phyloP scores from a whole-genome alignment of 306 rosid genomes.

The Pyrus pyrifolia region DNA sequence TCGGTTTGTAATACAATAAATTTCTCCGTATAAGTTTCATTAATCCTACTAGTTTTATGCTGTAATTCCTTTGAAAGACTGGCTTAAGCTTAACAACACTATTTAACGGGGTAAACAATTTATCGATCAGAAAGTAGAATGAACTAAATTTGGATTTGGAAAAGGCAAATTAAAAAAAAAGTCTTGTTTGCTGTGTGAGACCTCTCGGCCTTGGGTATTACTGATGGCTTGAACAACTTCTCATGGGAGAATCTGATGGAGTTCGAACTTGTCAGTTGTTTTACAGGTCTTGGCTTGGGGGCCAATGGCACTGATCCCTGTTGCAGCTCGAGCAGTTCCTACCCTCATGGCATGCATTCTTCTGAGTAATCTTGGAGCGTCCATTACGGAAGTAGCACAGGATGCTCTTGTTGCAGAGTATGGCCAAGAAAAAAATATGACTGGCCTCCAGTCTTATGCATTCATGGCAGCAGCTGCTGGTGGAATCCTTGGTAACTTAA shows the following conservation, averaged over 20 bases:
- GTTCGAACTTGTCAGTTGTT: conserved; percentile 47
- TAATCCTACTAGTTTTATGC: not conserved
- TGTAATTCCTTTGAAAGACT: not conserved
- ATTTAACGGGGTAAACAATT: not conserved
- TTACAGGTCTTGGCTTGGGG: conserved; percentile 88
- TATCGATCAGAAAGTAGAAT: not conserved
- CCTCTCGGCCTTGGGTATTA: not conserved
- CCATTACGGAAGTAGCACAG: conserved; percentile 79
- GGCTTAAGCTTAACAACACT: not conserved
- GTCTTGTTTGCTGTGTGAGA: not conserved
- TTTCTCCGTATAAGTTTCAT: not conserved
- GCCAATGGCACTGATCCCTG: conserved; percentile 54
- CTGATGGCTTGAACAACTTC: not conserved
- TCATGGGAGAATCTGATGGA: conserved; percentile 13
- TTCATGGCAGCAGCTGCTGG: conserved; percentile 85
- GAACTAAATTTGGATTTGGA: not conserved
- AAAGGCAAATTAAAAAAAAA: not conserved
- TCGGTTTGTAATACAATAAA: not conserved
- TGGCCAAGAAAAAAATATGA: conserved; percentile 55
- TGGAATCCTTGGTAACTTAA: conserved; percentile 76
- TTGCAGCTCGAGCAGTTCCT: conserved; percentile 50
- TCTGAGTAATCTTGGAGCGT: conserved; percentile 86
- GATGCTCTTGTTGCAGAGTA: conserved; percentile 93
- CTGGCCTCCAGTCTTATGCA: conserved; percentile 74
- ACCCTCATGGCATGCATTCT: conserved; percentile 51